Evolutionary conservation across 441 rosid genomes (phyloP), one percentile per base, ranked within the genome.

Genomic region (Arabidopsis hybrid): DNA sequence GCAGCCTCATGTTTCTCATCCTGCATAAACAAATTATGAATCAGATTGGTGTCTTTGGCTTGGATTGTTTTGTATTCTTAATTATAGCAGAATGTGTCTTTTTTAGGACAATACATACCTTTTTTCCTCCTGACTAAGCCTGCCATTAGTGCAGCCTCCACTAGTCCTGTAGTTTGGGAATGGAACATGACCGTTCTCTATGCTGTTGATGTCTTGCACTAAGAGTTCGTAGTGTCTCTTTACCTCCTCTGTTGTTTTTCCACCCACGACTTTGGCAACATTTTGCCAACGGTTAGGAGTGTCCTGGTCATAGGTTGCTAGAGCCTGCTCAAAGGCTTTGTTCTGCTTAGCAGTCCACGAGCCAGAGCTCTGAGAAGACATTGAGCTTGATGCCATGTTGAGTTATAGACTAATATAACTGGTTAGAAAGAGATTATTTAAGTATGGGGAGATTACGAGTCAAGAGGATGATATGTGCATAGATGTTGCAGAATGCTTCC

Each of bases 201-300:
- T 93, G 39, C 51, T 76, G 69, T 83, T 72, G 69, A 93, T 81
- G 69, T 93, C 97, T 40, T 80, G 79, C 65, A 91, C 86, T 11
- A 93, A 95, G 39, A 78, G 72, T 42, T 89, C 91, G 17, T 91
- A 93, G 83, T 91, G 97, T 72, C 70, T 76, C 79, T 86, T 89
- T 55, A 86, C 90, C 71, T 93, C 95, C 7, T 93, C 95, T 0
- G 84, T 78, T 12, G 95, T 88, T 78, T 88, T 93, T n/a, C 89
- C 91, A 7, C 85, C 95, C 13, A 93, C 95, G 0, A 88, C 89
- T 75, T 46, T 80, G 72, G 98, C 93, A 2, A 91, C 84, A 82
- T 93, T 91, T 67, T 78, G 63, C 98, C 98, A 91, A 45, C 95
- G 92, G 86, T 91, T 89, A 0, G 97, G 98, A 2, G 95, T 89